phyloP scores from a whole-genome alignment of 148 eudicot genomes.

The Silene uniflora region DNA sequence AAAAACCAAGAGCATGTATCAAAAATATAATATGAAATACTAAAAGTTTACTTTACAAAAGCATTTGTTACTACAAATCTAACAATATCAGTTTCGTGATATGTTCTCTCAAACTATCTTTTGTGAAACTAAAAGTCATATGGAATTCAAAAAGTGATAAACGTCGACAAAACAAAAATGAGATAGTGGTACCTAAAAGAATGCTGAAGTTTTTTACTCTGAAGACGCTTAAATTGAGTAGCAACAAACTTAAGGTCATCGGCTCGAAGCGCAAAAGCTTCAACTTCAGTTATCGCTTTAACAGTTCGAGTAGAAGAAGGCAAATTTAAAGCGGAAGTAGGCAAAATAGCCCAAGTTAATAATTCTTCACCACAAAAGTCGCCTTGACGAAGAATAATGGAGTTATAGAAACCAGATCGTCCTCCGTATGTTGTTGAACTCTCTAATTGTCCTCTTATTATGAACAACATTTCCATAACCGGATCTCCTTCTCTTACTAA shows the following conservation, averaged over 20 bases:
- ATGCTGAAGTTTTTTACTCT: slow-evolving; percentile 79
- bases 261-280: slow-evolving; percentile 80
- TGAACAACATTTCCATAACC: slow-evolving; percentile 73
- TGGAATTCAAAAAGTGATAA: no score
- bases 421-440: slow-evolving; percentile 94
- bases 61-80: no score
- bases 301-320: slow-evolving; percentile 90
- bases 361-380: slow-evolving; percentile 92
- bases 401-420: slow-evolving; percentile 74
- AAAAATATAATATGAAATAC: no score
- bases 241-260: slow-evolving; percentile 83
- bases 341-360: slow-evolving; percentile 77
- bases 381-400: slow-evolving; percentile 65
- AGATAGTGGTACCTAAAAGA: slow-evolving; percentile 38
- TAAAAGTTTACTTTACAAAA: no score
- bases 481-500: slow-evolving; percentile 90
- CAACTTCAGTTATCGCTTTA: slow-evolving; percentile 64
- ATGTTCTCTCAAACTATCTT: no score
- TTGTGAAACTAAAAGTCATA: no score
- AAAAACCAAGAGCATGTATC: neutral
- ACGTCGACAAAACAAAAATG: no score
- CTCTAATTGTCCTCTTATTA: slow-evolving; percentile 77
- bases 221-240: slow-evolving; percentile 70
- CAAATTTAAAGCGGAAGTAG: slow-evolving; percentile 47
- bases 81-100: no score